These are phyloP conservation scores for Rhodamnia rubescens DNA, from an alignment of 345 rosid species.

Conservation along the genomic window DNA sequence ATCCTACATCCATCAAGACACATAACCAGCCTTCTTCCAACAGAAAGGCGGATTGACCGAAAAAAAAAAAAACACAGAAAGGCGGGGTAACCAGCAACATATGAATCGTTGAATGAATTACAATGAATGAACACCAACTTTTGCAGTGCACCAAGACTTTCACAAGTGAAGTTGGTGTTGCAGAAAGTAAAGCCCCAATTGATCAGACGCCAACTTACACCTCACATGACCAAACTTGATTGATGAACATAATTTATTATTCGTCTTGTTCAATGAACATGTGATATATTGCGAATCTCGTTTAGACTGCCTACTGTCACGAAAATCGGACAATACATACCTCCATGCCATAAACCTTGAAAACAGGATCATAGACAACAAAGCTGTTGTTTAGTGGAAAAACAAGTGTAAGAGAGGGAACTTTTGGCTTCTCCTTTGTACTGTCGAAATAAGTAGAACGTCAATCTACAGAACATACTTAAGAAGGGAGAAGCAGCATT, in stretches of 20 bases:
- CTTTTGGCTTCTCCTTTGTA: conserved; percentile 28
- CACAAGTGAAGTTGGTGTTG: background rate
- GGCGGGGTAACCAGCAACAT: background rate
- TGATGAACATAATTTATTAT: background rate
- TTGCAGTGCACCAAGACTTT: background rate
- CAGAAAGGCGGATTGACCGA: background rate
- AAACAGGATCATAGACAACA: conserved; percentile 58
- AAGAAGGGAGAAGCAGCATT: background rate
- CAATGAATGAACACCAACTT: background rate
- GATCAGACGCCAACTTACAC: background rate
- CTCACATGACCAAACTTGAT: background rate
- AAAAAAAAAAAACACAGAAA: too few relatives aligned
- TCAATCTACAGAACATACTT: background rate
- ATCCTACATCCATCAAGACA: background rate
- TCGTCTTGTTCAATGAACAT: background rate
- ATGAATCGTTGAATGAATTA: background rate
- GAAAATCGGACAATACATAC: conserved; percentile 15
- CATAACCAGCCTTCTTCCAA: background rate
- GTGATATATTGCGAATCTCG: background rate
- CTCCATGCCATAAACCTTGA: conserved; percentile 46
- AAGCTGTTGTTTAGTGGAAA: conserved; percentile 67
- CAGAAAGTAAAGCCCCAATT: background rate
- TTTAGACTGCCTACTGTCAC: background rate
- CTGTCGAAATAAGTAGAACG: conserved; percentile 16
- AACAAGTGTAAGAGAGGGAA: conserved; percentile 56